Percentiles rank a stretch among this genome's conserved stretches.
Conservation (phyloP, 306 rosid genomes). For the Cucurbita moschata region DNA sequence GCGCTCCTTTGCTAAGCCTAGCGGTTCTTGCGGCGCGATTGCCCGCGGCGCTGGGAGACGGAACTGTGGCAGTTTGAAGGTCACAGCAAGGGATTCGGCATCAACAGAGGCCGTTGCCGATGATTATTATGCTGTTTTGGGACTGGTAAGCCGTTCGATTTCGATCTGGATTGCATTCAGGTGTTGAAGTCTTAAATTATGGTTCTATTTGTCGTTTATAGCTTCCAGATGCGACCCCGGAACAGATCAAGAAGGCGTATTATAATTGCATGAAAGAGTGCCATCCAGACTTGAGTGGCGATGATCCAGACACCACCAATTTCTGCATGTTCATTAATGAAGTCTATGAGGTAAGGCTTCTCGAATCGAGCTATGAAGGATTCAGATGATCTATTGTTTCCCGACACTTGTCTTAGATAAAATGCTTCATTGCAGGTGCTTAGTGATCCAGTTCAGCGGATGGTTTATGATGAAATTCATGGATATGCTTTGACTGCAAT, state of each 20-base stretch:
- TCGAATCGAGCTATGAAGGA: neutral
- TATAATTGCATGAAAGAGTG: conserved; percentile 94
- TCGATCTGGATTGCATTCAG: conserved; percentile 2
- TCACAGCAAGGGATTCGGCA: conserved; percentile 36
- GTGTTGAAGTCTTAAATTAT: neutral
- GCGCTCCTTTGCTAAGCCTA: conserved; percentile 18
- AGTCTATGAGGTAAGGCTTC: conserved; percentile 47
- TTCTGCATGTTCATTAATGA: conserved; percentile 89
- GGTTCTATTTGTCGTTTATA: conserved; percentile 12
- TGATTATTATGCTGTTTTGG: conserved; percentile 80
- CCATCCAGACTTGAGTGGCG: conserved; percentile 90
- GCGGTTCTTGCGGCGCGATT: conserved; percentile 17
- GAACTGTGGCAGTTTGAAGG: conserved; percentile 37
- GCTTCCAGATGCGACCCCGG: conserved; percentile 89
- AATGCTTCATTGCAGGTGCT: conserved; percentile 67
- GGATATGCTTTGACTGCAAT: conserved; percentile 78
- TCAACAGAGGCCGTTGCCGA: conserved; percentile 43
- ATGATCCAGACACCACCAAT: conserved; percentile 62
- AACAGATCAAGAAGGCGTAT: conserved; percentile 74
- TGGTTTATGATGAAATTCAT: conserved; percentile 84
- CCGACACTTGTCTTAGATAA: conserved; percentile 11
- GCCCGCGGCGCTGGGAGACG: conserved; percentile 27
- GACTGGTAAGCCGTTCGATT: conserved; percentile 41
- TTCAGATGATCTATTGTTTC: neutral
- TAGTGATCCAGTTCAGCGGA: conserved; percentile 89